Evolutionary conservation across 2,329 filamentous ascomycete genomes (phyloP), one percentile per base, ranked within the genome.

Genomic region (Aspergillus udagawae): DNA sequence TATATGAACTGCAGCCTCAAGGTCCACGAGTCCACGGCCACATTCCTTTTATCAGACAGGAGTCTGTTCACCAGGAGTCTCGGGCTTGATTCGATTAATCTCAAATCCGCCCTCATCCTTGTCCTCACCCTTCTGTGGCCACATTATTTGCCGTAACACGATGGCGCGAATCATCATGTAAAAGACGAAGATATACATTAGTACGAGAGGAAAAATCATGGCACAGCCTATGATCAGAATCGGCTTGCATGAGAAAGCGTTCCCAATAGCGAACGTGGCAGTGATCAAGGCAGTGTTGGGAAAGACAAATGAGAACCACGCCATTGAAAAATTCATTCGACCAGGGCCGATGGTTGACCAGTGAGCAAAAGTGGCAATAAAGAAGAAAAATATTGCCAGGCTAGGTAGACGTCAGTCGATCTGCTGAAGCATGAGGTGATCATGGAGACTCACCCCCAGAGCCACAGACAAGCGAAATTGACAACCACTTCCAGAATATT

Each of bases 251-350:
- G 82, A 74, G 48, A 90, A 83, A 0, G 85, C 85, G 9, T 80
- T 79, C 0, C 84, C 88, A 51, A 94, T 82, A 2, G 87, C 83
- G 62, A 89, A 86, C 0, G 90, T 94, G 0, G 89, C 88, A 0
- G 87, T 89, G 41, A 82, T 83, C 58, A 91, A 75, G 0, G 88
- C 89, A 0, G 89, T 92, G 64, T 92, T 91, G 1, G 90, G 89
- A 66, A 92, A 92, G 4, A 92, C 82, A 71, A 92, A 93, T 3
- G 86, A 90, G 74, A 88, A 94, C 86, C 90, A 95, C 1, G 87
- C 90, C 89, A 94, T 92, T 20, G 89, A 87, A 67, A 92, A 94
- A 3, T 85, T 82, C 77, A 92, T 84, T 54, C 80, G 82, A 41
- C 82, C 80, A 10, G 82, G 77, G 0, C 80, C 77, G 21, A 86